Evolutionary conservation across 2,329 filamentous ascomycete species (phyloP).

Genomic region (Alternaria viburni): DNA sequence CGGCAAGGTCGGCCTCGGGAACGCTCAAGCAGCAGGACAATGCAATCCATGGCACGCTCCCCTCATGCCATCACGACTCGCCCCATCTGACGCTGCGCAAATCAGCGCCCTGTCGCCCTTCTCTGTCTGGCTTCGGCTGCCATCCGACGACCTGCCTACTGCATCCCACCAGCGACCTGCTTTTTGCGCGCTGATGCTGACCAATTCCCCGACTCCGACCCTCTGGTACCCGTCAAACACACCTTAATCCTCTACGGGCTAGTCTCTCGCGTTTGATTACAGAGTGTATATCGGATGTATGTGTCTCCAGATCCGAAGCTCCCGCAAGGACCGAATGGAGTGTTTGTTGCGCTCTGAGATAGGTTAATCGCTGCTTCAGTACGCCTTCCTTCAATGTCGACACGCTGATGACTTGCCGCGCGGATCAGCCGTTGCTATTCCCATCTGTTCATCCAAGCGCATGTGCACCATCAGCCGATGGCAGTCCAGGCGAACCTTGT

Average conservation of each 20-base stretch:
- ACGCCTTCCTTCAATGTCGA: not conserved
- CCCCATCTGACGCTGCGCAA: not conserved
- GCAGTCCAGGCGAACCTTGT: not conserved
- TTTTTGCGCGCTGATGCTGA: conserved; percentile 15
- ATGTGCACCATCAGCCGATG: conserved; percentile 1
- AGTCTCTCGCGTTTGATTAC: conserved; percentile 9
- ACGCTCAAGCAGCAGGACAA: not conserved
- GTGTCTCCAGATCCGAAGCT: conserved; percentile 25
- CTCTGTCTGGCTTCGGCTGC: conserved; percentile 21
- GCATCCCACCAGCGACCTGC: conserved; percentile 17
- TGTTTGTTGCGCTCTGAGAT: not conserved
- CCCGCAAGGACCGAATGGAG: conserved; percentile 11
- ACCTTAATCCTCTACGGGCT: conserved; percentile 6
- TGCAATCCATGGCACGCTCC: not conserved
- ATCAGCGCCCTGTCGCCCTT: not conserved
- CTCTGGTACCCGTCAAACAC: conserved; percentile 17
- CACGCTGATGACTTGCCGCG: not conserved
- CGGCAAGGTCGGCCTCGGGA: conserved; percentile 9
- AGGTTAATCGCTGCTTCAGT: not conserved
- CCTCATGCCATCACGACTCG: conserved; percentile 1
- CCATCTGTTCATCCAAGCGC: not conserved
- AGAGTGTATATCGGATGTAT: conserved; percentile 16
- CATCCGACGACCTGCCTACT: conserved; percentile 3
- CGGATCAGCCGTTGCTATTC: not conserved
- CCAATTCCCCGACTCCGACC: conserved; percentile 23